Percentiles rank a stretch among this genome's conserved stretches.
phyloP scores from a whole-genome alignment of 441 rosid species.

The Gossypium davidsonii region DNA sequence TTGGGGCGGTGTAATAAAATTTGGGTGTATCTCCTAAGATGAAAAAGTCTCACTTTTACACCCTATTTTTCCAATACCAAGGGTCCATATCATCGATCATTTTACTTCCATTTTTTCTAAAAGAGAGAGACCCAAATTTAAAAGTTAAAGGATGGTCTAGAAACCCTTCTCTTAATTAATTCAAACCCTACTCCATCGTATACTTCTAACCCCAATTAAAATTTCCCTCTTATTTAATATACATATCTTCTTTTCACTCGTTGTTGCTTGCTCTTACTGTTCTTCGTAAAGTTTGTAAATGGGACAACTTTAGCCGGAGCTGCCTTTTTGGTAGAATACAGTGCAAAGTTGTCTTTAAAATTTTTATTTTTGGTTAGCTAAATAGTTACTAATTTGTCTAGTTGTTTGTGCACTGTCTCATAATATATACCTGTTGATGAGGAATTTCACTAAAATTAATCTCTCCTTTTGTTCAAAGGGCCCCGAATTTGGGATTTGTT shows the following conservation, averaged over 20 bases:
- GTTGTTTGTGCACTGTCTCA: constrained; percentile 49
- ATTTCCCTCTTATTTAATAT: no score
- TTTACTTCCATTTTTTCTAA: background rate
- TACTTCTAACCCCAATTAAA: background rate
- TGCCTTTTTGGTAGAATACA: constrained; percentile 39
- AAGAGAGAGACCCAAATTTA: background rate
- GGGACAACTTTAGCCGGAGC: constrained; percentile 31
- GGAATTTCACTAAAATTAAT: constrained; percentile 16
- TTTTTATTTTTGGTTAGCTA: background rate
- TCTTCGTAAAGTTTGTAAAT: constrained; percentile 19
- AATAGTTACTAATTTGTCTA: constrained; percentile 37
- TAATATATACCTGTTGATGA: constrained; percentile 18
- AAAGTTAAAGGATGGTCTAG: background rate
- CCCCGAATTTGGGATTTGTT: constrained; percentile 26
- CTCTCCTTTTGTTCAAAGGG: constrained; percentile 22
- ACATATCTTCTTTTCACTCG: no score
- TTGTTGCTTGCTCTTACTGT: constrained; percentile 4
- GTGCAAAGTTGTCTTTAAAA: constrained; percentile 27
- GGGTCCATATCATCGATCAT: constrained; percentile 12
- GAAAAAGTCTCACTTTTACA: constrained; percentile 4
- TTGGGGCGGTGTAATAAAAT: constrained; percentile 2
- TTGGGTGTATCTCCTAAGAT: constrained; percentile 7
- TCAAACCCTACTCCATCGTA: background rate
- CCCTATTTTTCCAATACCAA: constrained; percentile 6
- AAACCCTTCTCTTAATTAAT: background rate